phyloP scores from a whole-genome alignment of 2,329 filamentous ascomycete genomes.

The Pseudogymnoascus sp. region DNA sequence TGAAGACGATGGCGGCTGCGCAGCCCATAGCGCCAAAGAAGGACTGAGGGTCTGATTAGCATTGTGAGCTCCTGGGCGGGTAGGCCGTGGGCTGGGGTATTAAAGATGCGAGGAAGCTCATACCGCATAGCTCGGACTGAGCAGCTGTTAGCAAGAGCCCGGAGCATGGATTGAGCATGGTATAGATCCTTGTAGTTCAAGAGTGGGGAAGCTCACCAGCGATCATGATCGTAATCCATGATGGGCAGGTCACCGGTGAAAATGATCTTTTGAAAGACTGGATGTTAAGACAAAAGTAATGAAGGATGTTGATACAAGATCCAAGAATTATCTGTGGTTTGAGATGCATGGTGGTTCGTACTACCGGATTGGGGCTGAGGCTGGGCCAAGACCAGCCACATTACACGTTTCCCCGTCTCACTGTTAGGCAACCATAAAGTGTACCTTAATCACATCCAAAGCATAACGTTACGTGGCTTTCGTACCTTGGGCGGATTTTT shows the following conservation, averaged over 20 bases:
- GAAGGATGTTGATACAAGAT: neutral
- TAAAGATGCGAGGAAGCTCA: neutral
- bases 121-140: conserved; percentile 8
- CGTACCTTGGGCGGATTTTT: neutral
- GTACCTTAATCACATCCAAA: neutral
- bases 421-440: conserved; percentile 1
- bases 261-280: neutral
- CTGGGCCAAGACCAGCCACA: neutral
- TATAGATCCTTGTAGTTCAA: neutral
- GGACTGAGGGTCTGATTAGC: conserved; percentile 36
- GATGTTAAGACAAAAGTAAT: neutral
- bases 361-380: neutral
- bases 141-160: neutral
- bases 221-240: neutral
- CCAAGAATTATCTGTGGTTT: neutral
- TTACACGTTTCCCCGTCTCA: neutral
- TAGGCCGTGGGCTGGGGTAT: neutral
- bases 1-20: conserved; percentile 85
- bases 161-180: neutral
- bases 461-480: neutral
- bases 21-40: conserved; percentile 97
- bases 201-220: neutral
- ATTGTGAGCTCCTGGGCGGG: neutral
- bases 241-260: neutral
- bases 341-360: neutral